These are phyloP conservation scores for Penstemon newberryi DNA, from an alignment of 257 asterid genomes.

Conservation along the genomic window DNA sequence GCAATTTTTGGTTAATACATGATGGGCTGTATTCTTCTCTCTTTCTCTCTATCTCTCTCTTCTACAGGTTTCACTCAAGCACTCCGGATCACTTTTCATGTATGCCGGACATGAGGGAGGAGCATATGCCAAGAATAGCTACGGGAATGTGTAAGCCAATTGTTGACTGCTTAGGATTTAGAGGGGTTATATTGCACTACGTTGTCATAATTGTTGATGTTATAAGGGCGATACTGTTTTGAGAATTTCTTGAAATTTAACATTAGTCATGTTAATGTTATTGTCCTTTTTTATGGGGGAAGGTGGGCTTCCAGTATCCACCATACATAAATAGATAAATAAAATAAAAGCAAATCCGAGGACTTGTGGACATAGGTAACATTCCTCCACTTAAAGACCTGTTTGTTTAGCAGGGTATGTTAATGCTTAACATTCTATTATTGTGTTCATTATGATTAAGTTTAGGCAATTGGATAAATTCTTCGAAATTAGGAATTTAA, in stretches of 20 bases:
- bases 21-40: constrained; percentile 3
- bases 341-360: background rate
- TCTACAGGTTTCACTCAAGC: constrained; percentile 87
- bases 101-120: constrained; percentile 97
- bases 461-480: no score
- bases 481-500: no score
- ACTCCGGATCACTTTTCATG: constrained; percentile 99
- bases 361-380: background rate
- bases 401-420: no score
- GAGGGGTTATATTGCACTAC: background rate
- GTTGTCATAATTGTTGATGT: constrained; percentile 8
- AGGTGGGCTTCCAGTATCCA: background rate
- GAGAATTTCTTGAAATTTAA: constrained; percentile 3
- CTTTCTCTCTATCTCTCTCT: background rate
- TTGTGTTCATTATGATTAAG: no score
- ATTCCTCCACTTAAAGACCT: no score
- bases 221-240: background rate
- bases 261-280: background rate
- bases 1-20: constrained; percentile 11
- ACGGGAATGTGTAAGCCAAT: constrained; percentile 76
- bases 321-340: constrained; percentile 1
- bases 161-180: background rate
- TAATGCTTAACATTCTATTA: no score
- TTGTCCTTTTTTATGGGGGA: background rate
- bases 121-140: constrained; percentile 98